phyloP scores from a whole-genome alignment of 164 flowering plant species.

The Houttuynia cordata region DNA sequence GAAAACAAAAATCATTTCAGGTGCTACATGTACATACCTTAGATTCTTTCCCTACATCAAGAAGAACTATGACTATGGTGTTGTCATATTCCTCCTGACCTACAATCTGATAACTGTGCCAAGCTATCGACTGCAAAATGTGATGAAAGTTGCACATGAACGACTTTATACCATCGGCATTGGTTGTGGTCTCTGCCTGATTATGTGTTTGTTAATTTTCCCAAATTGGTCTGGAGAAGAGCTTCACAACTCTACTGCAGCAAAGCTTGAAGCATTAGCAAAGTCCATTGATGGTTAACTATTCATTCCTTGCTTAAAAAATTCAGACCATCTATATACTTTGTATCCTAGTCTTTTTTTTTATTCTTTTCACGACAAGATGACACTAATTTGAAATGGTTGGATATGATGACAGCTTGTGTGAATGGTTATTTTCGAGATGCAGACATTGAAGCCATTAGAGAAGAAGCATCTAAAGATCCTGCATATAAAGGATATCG shows the following conservation, averaged over 20 bases:
- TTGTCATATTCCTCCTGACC: slow-evolving; percentile 77
- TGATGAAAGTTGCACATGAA: slow-evolving; percentile 48
- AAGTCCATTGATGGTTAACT: slow-evolving; percentile 57
- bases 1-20: slow-evolving; percentile 10
- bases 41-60: slow-evolving; percentile 75
- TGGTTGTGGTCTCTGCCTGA: slow-evolving; percentile 73
- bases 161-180: slow-evolving; percentile 72
- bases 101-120: slow-evolving; percentile 79
- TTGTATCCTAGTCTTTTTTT: neutral
- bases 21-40: slow-evolving; percentile 38
- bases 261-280: slow-evolving; percentile 76
- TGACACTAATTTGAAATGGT: neutral
- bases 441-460: slow-evolving; percentile 11
- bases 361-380: too few relatives aligned
- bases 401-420: slow-evolving; percentile 44
- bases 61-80: slow-evolving; percentile 86
- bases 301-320: too few relatives aligned
- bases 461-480: slow-evolving; percentile 38
- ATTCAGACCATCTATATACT: neutral
- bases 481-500: slow-evolving; percentile 56
- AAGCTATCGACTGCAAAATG: slow-evolving; percentile 59
- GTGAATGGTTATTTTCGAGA: slow-evolving; percentile 61
- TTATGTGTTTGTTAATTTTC: slow-evolving; percentile 63
- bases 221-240: slow-evolving; percentile 90
- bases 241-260: slow-evolving; percentile 59